Base-by-base conservation (phyloP, 176 grass and related monocot species). In the Triticum timopheevii region DNA sequence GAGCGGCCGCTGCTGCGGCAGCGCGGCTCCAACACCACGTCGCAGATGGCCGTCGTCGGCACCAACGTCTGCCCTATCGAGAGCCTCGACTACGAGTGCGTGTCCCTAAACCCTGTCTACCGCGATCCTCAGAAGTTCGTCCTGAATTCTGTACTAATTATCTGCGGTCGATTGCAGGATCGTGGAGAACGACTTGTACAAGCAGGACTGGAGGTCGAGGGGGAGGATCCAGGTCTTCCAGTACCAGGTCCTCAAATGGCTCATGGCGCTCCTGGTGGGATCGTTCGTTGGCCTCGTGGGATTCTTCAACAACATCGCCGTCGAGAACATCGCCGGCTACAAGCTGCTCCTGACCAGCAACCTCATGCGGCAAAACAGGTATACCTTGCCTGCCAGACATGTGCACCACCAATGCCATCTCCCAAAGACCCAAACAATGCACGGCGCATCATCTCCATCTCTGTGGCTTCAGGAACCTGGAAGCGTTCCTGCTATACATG, bases 51-150 rank as follows among this genome's bases (percentile, higher is more conserved):
- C 66, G 56, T 95, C 72, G 93, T 95, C 38, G 93, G 93, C 47
- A 71, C 86, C 70, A 95, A 95, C 4, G 72, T 90, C 38, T 95
- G 86, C 93, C 84, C 86, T 40, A 92, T 95, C 45, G 93, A 95
- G 84, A 93, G 93, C 86, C 91, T 95, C 59, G 93, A 95, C 65
- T 95, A 95, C 61, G 93, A 95, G 88, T 95, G 80, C 65, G 82
- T 70, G 23, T 65, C 15, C 38, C 30, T 54, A 54, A 54, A 19
- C 50, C 50, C 50, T 54, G 33, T 52, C 45, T 11, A 54, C 22
- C 22, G 22, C 15, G 22, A 39, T 39, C 31, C 11, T 73, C 7
- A 31, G 5, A 5, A 30, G 13, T 50, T 52, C 24, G 27, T 15
- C 40, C 71, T 6, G 4, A 47, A 74, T 36, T 58, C 6, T 59